Evolutionary conservation across 148 eudicot species (phyloP), one percentile per base, ranked within the genome.

Genomic region (Rhododendron vialii): DNA sequence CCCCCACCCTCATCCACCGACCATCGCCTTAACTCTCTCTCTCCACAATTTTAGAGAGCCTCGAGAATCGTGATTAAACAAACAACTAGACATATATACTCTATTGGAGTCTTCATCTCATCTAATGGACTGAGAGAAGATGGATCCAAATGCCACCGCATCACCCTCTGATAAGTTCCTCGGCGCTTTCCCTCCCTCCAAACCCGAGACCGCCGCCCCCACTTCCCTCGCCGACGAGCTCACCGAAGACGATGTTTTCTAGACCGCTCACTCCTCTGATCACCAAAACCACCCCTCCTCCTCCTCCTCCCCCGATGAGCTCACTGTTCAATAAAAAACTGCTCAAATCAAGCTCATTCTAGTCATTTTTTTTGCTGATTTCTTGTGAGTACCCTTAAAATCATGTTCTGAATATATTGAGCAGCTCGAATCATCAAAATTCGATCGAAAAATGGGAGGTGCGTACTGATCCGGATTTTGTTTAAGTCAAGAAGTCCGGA

Each of bases 231-330:
- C 26, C 65, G 89, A 84, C 57, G 93, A 91, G 79, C 81, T 91
- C 57, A 86, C 67, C 90, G 93, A 91, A 51, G 87, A 87, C 86
- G 93, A 91, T 82, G 80, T 91, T 73, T 87, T 91, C 85, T 90
- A 84, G 86, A 78, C 84, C 47, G 85, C 87, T 80, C 45, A 88
- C 35, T 51, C 9, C 67, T 9, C 89, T 80, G 85, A 83, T 24
- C 61, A 83, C 59, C 53, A 47, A 35, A 76, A 33, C n/a, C 57
- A 33, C 35, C 57, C 87, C 20, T 76, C 89, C 24, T 81, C 71
- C 84, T 84, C 86, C 75, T 28, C 87, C 80, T n/a, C 86, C 1
- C 45, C 86, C n/a, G n/a, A n/a, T n/a, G n/a, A n/a, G n/a, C n/a
- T n/a, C n/a, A n/a, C n/a, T n/a, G 0, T 30, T 30, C 30, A 30